Conservation (phyloP, 2,329 filamentous ascomycete species). For the Plenodomus biglobosus region DNA sequence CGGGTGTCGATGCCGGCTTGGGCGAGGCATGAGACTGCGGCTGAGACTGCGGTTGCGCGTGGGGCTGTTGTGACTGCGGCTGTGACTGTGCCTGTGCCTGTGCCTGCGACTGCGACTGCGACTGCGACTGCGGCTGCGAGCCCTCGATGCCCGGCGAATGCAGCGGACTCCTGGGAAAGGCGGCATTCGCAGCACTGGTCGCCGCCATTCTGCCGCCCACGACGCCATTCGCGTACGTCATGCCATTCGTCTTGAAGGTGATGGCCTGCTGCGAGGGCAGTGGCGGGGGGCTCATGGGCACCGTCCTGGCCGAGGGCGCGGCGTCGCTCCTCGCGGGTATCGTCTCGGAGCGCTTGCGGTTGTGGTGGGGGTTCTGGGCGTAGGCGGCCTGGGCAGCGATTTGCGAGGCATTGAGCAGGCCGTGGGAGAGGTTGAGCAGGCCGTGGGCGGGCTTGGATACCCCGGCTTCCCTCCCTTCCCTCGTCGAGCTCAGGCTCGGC, state of each 20-base stretch:
- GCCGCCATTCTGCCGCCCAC: constrained; percentile 65
- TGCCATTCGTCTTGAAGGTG: constrained; percentile 46
- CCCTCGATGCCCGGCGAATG: constrained; percentile 45
- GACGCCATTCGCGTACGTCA: constrained; percentile 62
- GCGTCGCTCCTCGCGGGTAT: constrained; percentile 59
- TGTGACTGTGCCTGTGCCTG: no score
- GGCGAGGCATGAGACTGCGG: constrained; percentile 36
- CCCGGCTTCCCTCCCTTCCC: constrained; percentile 44
- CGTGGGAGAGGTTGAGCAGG: constrained; percentile 53
- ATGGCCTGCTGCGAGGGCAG: constrained; percentile 41
- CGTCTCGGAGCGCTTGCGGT: constrained; percentile 72
- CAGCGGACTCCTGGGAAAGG: constrained; percentile 65
- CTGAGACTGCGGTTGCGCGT: no score
- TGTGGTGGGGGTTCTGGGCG: constrained; percentile 60
- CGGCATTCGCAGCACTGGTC: constrained; percentile 71
- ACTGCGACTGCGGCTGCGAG: constrained; percentile 13
- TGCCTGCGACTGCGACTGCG: no score
- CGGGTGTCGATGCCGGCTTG: constrained; percentile 28
- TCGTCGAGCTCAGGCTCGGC: constrained; percentile 65
- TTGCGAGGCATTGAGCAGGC: constrained; percentile 65
- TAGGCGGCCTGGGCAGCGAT: constrained; percentile 79
- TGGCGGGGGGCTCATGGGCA: constrained; percentile 61
- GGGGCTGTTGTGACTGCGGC: constrained; percentile 25
- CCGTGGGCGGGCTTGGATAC: constrained; percentile 24
- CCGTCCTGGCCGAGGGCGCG: constrained; percentile 26